Evolutionary conservation across 2,329 filamentous ascomycete genomes (phyloP), one percentile per base, ranked within the genome.

Genomic region (Alternaria ventricosa): DNA sequence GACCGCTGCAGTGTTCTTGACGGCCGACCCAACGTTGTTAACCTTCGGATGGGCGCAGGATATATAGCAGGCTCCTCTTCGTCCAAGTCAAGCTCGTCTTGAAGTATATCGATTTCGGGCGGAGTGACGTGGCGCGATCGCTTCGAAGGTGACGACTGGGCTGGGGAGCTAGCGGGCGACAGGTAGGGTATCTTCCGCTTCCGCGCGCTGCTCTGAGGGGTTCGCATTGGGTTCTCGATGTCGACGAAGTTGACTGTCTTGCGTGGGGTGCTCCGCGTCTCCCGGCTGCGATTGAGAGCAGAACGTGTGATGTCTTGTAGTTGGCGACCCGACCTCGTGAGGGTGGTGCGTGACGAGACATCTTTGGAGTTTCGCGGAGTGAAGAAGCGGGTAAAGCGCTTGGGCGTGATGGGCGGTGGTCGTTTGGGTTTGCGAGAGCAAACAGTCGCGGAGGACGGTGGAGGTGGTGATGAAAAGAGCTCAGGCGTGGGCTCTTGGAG

Each of bases 301-400:
- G 80, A 78, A 57, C 78, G 80, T 57, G 84, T 85, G 67, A 86
- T 85, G 68, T 86, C 84, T 61, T 82, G 82, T 65, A 86, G 71
- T 65, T 84, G 82, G 62, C 83, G 77, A 25, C 80, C 80, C 27
- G 83, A 83, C 63, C 78, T 80, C 61, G 80, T 73, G 10, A 74
- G 63, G 3, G 69, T 69, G 41, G 70, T 63, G 54, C 68, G 63
- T 13, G 74, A 75, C 6, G 75, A 75, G 13, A 69, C 73, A 68
- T 76, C 68, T n/a, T 73, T 67, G 4, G 80, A 77, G 23, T 73
- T 72, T 50, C 82, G 77, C 11, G 84, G 84, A 12, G 83, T 84
- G 74, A 86, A 86, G 75, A 86, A 86, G 64, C 82, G 81, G 51
- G 75, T 84, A 75, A 86, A 85, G 61, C 84, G 80, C 69, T 84